Conservation (phyloP, 2,329 filamentous ascomycete genomes). For the Exophiala xenobiotica region DNA sequence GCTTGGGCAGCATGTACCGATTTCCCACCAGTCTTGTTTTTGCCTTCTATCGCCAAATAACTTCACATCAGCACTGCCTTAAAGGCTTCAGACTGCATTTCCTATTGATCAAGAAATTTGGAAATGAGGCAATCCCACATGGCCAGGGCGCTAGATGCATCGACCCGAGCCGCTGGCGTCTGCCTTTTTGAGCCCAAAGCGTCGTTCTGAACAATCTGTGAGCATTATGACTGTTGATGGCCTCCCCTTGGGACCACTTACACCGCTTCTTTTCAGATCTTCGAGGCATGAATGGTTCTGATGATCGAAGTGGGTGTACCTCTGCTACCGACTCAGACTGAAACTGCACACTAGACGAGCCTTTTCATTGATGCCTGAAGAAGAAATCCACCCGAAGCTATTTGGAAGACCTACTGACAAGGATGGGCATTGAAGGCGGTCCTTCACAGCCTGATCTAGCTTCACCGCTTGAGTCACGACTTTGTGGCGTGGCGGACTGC, state of each 20-base stretch:
- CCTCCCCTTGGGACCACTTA: not conserved
- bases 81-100: not conserved
- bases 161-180: slow-evolving; percentile 16
- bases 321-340: not conserved
- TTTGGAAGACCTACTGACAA: too few relatives aligned
- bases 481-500: too few relatives aligned
- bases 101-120: slow-evolving; percentile 13
- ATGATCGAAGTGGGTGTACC: too few relatives aligned
- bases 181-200: slow-evolving; percentile 6
- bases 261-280: not conserved
- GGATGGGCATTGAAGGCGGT: too few relatives aligned
- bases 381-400: too few relatives aligned
- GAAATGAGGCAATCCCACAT: slow-evolving; percentile 21
- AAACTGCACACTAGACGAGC: not conserved
- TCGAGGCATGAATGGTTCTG: too few relatives aligned
- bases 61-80: slow-evolving; percentile 1
- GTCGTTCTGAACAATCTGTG: not conserved
- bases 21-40: slow-evolving; percentile 12
- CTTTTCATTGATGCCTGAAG: not conserved
- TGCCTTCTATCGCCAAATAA: slow-evolving; percentile 4
- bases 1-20: slow-evolving; percentile 15
- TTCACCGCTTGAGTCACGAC: not conserved
- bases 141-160: slow-evolving; percentile 4
- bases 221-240: not conserved
- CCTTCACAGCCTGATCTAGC: not conserved